Conservation (phyloP, 78 protist species). For the Dictyostelium firmibasis region DNA sequence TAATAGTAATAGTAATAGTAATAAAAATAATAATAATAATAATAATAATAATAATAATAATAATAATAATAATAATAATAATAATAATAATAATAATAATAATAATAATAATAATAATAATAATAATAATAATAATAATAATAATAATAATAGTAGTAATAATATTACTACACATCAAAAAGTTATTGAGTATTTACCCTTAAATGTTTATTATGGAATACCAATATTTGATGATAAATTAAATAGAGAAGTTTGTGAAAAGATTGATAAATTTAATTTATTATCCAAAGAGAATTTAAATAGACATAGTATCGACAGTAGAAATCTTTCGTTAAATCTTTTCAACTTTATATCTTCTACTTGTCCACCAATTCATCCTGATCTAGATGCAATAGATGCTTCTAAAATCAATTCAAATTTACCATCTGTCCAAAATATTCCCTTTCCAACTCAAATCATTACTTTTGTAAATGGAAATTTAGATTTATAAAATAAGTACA, state of each 20-base stretch:
- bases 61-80: not conserved
- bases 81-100: not conserved
- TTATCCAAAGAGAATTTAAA: constrained; percentile 16
- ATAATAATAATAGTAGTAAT: not conserved
- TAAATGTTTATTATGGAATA: constrained; percentile 76
- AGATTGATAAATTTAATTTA: constrained; percentile 19
- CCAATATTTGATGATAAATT: constrained; percentile 69
- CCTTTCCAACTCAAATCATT: constrained; percentile 69
- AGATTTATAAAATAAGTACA: constrained; percentile 15
- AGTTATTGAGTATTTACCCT: constrained; percentile 30
- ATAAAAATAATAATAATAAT: not conserved
- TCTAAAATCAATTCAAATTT: constrained; percentile 22
- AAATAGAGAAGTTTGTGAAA: constrained; percentile 38
- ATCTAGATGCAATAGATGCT: constrained; percentile 34
- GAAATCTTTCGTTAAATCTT: constrained; percentile 41
- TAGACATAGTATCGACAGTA: not conserved
- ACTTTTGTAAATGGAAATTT: constrained; percentile 45
- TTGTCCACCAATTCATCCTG: constrained; percentile 66
- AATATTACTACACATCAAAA: not conserved
- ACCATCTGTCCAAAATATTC: constrained; percentile 61
- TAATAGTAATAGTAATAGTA: not conserved
- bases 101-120: not conserved
- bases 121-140: constrained; percentile 3
- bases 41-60: constrained; percentile 9
- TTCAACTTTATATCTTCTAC: constrained; percentile 63